phyloP scores from a whole-genome alignment of 495 filamentous ascomycete genomes.

The Podospora pseudocomata region DNA sequence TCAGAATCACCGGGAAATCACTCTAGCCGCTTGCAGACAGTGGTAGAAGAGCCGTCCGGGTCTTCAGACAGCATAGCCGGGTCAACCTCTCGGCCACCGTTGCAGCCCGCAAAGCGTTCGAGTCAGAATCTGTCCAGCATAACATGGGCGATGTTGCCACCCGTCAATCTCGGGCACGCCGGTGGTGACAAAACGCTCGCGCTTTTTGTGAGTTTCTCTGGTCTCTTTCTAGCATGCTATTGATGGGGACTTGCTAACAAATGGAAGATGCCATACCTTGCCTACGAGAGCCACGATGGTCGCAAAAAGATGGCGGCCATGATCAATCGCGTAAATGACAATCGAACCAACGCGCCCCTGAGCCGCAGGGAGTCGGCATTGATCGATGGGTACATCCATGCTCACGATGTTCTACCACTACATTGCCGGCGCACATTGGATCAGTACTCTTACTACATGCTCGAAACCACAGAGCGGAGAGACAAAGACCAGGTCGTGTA shows the following conservation, averaged over 20 bases:
- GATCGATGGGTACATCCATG: not conserved
- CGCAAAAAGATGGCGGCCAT: slow-evolving; percentile 1
- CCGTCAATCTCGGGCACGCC: not conserved
- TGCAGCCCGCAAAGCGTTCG: not conserved
- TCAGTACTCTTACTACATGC: slow-evolving; percentile 25
- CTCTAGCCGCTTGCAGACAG: not conserved
- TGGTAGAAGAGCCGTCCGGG: not conserved
- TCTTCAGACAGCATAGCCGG: not conserved
- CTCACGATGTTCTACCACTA: not conserved
- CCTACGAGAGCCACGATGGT: slow-evolving; percentile 16
- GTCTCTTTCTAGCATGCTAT: not conserved
- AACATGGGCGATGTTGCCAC: not conserved
- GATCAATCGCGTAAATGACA: not conserved
- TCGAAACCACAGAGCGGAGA: slow-evolving; percentile 19
- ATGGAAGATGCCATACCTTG: slow-evolving; percentile 16
- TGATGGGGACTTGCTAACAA: not conserved
- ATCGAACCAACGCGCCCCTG: not conserved
- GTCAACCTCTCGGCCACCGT: not conserved
- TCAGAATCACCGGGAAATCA: not conserved
- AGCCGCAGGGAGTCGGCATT: not conserved
- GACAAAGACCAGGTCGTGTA: slow-evolving; percentile 24
- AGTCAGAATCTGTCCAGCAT: not conserved
- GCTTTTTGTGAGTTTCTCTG: not conserved
- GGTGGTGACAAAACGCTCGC: not conserved
- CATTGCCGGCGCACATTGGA: slow-evolving; percentile 24